Conservation (phyloP, 148 eudicot genomes). For the Amaranthus palmeri region DNA sequence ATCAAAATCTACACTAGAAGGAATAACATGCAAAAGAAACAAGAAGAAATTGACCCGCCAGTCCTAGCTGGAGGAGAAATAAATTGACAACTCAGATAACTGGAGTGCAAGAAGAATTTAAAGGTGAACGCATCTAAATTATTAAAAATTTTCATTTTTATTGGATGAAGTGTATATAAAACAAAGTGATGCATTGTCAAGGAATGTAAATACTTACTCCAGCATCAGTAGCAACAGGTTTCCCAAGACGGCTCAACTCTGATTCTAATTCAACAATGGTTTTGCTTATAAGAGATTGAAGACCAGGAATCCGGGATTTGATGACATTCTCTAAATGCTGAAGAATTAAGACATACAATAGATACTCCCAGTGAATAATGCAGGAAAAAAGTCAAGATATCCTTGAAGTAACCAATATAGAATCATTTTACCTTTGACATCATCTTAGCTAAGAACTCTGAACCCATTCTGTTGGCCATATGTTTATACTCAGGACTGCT, state of each 20-base stretch:
- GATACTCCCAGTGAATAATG: not conserved
- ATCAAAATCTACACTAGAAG: not conserved
- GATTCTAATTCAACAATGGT: constrained; percentile 86
- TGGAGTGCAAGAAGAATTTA: not conserved
- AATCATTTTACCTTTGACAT: constrained; percentile 62
- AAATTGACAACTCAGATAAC: too few relatives aligned
- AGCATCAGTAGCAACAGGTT: constrained; percentile 90
- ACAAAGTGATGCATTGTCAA: not conserved
- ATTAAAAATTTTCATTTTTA: not conserved
- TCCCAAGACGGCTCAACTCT: constrained; percentile 94
- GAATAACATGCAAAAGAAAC: not conserved
- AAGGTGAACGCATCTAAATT: not conserved
- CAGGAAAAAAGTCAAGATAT: not conserved
- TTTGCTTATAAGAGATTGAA: constrained; percentile 91
- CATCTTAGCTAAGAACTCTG: constrained; percentile 86
- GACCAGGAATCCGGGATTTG: constrained; percentile 96
- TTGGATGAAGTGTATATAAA: not conserved
- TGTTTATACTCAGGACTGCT: constrained; percentile 82
- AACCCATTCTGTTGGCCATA: constrained; percentile 89
- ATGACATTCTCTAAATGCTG: constrained; percentile 96
- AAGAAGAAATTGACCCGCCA: not conserved
- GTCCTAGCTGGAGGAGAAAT: too few relatives aligned
- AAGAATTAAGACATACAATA: constrained; percentile 20
- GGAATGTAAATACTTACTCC: constrained; percentile 58
- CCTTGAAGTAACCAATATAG: not conserved